Conservation (phyloP, 139 green algal species). For the Chlorella sp. region DNA sequence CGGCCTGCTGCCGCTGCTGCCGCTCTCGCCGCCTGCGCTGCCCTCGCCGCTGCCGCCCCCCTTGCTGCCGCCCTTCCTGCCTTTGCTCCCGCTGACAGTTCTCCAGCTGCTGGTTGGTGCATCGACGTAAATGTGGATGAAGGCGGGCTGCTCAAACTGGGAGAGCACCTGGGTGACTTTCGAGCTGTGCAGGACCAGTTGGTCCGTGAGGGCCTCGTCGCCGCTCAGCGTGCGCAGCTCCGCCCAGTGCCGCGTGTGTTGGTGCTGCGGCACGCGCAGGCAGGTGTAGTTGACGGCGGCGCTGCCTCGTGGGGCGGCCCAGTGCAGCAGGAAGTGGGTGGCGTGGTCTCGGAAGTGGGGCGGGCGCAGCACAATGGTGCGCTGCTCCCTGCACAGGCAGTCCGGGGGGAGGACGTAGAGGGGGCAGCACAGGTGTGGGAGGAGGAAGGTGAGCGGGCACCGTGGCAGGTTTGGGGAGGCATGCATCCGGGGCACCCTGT, state of each 20-base stretch:
- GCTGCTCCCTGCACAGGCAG: slow-evolving; percentile 10
- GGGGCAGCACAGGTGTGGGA: too few species aligned
- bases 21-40: too few species aligned
- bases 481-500: too few species aligned
- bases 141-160: slow-evolving; percentile 55
- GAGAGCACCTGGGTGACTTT: slow-evolving; percentile 22
- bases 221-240: not conserved
- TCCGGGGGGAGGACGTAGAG: not conserved
- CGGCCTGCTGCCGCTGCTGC: too few species aligned
- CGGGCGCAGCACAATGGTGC: slow-evolving; percentile 51
- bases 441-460: too few species aligned
- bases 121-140: slow-evolving; percentile 53
- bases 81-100: too few species aligned
- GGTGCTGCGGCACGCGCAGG: slow-evolving; percentile 39
- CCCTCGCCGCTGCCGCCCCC: not conserved
- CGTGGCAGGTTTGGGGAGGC: too few species aligned
- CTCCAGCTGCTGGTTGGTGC: too few species aligned
- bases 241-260: not conserved
- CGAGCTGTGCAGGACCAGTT: slow-evolving; percentile 42
- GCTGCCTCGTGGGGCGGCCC: not conserved
- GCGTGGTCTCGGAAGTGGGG: slow-evolving; percentile 45
- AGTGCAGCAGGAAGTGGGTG: slow-evolving; percentile 37
- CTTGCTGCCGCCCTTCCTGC: too few species aligned
- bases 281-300: not conserved
- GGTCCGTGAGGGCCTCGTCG: not conserved